Percentiles rank a stretch among this genome's conserved stretches.
phyloP scores from a whole-genome alignment of 192 early-diverging fungal genomes.

The Backusella morwellensis region DNA sequence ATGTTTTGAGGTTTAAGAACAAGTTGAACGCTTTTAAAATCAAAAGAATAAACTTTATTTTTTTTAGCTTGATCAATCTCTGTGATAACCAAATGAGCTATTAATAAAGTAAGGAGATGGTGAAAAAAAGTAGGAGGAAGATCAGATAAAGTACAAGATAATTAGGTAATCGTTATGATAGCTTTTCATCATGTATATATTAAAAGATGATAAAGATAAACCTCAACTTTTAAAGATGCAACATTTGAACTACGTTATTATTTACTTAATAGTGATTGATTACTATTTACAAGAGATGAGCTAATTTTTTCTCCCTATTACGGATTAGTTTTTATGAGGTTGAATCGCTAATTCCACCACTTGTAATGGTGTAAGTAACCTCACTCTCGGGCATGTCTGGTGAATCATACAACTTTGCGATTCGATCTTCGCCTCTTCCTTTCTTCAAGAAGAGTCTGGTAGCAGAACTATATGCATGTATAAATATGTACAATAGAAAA shows the following conservation, averaged over 20 bases:
- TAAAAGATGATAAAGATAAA: not conserved
- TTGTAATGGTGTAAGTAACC: constrained; percentile 68
- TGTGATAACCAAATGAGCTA: not conserved
- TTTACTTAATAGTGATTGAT: not conserved
- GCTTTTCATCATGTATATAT: not conserved
- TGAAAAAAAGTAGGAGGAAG: not conserved
- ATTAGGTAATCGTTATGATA: not conserved
- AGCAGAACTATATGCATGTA: constrained; percentile 47
- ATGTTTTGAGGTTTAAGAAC: not conserved
- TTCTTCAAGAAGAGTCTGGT: constrained; percentile 79
- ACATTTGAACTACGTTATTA: not conserved
- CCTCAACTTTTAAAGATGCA: not conserved
- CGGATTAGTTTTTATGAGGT: constrained; percentile 5
- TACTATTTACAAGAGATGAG: not conserved
- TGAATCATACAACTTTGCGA: constrained; percentile 83
- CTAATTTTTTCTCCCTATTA: not conserved
- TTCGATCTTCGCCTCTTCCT: constrained; percentile 75
- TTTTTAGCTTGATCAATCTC: not conserved
- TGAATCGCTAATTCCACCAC: constrained; percentile 72
- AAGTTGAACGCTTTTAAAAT: not conserved
- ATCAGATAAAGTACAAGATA: not conserved
- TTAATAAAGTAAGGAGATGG: not conserved
- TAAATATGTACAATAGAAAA: not conserved
- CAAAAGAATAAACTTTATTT: not conserved
- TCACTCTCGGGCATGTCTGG: constrained; percentile 78